These are phyloP conservation scores for Euptelea pleiosperma DNA, from an alignment of 164 flowering plant genomes.

Conservation along the genomic window DNA sequence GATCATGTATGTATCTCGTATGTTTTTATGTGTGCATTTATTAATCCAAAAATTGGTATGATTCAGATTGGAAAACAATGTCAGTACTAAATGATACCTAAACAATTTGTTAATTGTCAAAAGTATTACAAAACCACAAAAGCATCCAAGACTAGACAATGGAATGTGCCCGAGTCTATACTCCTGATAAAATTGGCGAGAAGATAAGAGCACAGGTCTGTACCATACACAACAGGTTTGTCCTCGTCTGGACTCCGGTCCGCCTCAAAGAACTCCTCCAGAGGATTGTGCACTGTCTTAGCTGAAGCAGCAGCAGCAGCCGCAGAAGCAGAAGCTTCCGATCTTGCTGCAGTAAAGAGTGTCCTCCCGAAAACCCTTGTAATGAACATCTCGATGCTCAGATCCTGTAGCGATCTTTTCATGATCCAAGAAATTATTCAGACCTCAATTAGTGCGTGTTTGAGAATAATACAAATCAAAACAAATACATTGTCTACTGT, in stretches of 20 bases:
- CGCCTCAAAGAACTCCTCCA: conserved; percentile 79
- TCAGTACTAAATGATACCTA: too few relatives aligned
- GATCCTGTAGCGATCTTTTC: not conserved
- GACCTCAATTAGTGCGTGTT: too few relatives aligned
- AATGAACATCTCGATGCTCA: conserved; percentile 36
- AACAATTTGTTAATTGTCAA: too few relatives aligned
- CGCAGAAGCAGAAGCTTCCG: conserved; percentile 49
- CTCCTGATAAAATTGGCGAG: not conserved
- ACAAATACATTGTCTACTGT: too few relatives aligned
- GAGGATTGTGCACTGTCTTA: conserved; percentile 46
- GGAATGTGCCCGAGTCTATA: not conserved
- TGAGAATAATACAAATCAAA: too few relatives aligned
- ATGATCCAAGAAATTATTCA: not conserved
- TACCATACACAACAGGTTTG: conserved; percentile 81
- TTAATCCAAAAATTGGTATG: too few relatives aligned
- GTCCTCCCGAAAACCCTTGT: conserved; percentile 55
- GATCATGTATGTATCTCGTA: too few relatives aligned
- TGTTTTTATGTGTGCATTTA: too few relatives aligned
- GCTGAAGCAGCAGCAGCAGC: conserved; percentile 40
- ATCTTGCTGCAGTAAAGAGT: conserved; percentile 47
- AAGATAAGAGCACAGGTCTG: not conserved
- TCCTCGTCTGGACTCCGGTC: conserved; percentile 65
- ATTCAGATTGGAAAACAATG: too few relatives aligned
- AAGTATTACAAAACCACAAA: too few relatives aligned
- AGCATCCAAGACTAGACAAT: not conserved